Conservation (phyloP, 2,329 filamentous ascomycete genomes). For the Nemania abortiva region DNA sequence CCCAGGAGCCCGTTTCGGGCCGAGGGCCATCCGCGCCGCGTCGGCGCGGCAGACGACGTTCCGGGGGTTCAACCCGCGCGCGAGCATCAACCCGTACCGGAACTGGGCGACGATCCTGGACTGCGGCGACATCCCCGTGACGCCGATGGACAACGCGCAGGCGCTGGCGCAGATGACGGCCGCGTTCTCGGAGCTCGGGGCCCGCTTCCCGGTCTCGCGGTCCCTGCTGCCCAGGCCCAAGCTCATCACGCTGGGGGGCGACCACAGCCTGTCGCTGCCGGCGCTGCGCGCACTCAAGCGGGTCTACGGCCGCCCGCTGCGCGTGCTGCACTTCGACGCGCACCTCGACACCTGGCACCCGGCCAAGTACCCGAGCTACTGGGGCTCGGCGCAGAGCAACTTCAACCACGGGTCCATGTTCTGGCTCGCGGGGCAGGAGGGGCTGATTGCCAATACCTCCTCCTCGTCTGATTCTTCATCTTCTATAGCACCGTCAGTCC, state of each 20-base stretch:
- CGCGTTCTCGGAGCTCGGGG: constrained; percentile 77
- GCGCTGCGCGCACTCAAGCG: constrained; percentile 74
- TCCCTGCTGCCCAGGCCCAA: constrained; percentile 60
- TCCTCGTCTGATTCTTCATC: constrained; percentile 67
- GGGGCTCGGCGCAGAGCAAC: constrained; percentile 75
- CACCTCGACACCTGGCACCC: constrained; percentile 91
- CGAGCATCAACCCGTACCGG: constrained; percentile 84
- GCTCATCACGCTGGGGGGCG: constrained; percentile 78
- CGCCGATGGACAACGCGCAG: constrained; percentile 86
- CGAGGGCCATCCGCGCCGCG: constrained; percentile 86
- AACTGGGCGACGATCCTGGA: constrained; percentile 64
- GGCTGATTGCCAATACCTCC: constrained; percentile 74
- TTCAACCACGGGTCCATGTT: constrained; percentile 95
- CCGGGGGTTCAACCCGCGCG: constrained; percentile 85
- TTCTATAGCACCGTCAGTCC: constrained; percentile 72
- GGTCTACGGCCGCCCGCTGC: constrained; percentile 70
- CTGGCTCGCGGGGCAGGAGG: constrained; percentile 86
- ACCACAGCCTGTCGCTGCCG: constrained; percentile 78
- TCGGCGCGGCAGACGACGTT: constrained; percentile 84
- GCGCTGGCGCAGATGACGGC: constrained; percentile 87
- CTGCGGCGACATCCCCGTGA: constrained; percentile 91
- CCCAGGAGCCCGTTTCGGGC: constrained; percentile 82
- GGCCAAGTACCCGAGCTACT: constrained; percentile 81
- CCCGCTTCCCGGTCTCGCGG: constrained; percentile 52
- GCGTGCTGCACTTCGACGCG: constrained; percentile 80